Base-by-base conservation (phyloP, 2,329 filamentous ascomycete species). In the Dothistroma septosporum region DNA sequence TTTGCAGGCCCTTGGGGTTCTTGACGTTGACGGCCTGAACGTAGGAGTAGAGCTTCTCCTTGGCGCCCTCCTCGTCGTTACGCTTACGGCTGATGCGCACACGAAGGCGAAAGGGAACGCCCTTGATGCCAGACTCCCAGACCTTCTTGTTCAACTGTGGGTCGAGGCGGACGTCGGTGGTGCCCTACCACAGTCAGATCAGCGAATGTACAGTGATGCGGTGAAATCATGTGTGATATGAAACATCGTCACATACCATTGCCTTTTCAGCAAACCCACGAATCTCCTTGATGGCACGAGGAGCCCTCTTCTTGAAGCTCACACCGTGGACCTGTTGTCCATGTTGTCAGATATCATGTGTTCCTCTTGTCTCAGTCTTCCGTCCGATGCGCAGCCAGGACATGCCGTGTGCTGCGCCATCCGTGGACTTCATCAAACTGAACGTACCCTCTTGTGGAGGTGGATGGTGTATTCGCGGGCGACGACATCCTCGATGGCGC, bases 91-190 rank as follows among this genome's bases (percentile, higher is more conserved):
- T 96, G 83, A 99, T 97, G 83, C 95, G 92, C 78, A 99, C 88
- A 76, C 94, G 93, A 75, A 99, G 86, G 82, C 95, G 89, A 90
- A 89, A 97, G 73, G 93, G 91, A 72, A 97, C 92, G 77, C 94
- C 95, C 90, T 97, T 99, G 85, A 99, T 88, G 81, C 94, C 94
- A 77, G 89, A 85, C 84, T 99, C 94, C 94, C 94, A 99, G 80
- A 99, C 93, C 87, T 99, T 97, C 91, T 99, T 99, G 90, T 99
- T 99, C 77, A 99, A 84, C 84, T 94, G 90, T 77, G 94, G 94
- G 87, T 99, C 94, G 78, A 99, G 83, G 75, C 94, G 94, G 83
- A 99, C 94, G 79, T 99, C 94, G 76, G 85, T 82, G 82, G 94
- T 99, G 78, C 93, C 93, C 94, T 99, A 73, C 62, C 28, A 28